Base-by-base conservation (phyloP, 495 filamentous ascomycete genomes). In the Penicillium parvum region DNA sequence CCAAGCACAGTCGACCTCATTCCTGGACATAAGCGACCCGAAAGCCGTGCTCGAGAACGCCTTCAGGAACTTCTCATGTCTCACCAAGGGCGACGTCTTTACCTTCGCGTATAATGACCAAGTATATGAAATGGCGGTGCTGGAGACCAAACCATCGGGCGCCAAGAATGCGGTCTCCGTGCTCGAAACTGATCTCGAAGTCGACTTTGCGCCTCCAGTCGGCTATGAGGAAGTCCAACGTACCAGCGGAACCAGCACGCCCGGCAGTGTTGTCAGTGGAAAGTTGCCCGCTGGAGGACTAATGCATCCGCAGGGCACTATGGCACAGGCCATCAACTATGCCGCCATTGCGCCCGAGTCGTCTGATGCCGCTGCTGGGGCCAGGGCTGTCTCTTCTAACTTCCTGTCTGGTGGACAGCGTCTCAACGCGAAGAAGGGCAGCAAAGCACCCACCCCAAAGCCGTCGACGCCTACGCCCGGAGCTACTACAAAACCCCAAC, bases 321-420 rank as follows among this genome's bases (percentile, higher is more conserved):
- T 98, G 92, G 90, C 94, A 2, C 88, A 95, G 57, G 77, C 88
- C 11, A 96, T 98, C 69, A 96, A 96, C 69, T 98, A 97, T 61
- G 79, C 87, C 29, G 79, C 90, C n/a, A 96, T 98, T 50, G 85
- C 88, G 0, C 92, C 92, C 0, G 81, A 81, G 10, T 73, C 87
- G 1, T 79, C 73, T 5, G 72, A 79, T 8, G 79, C 78, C 10
- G 74, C 76, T 0, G 62, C 75, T 6, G 80, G 83, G 18, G 78
- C 75, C 10, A 74, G 74, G 52, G 82, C 82, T 3, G 73, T 74
- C 9, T 84, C 82, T 2, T 92, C 88, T 0, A 86, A 94, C 57
- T 98, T 97, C 56, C 55, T 84, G 1, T 72, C 68, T 0, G 66
- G 74, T 2, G 92, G 92, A 7, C 85, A 95, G 40, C 84, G 82